phyloP scores from a whole-genome alignment of 768 basidiomycete genomes.

The Boletus coccyginus region DNA sequence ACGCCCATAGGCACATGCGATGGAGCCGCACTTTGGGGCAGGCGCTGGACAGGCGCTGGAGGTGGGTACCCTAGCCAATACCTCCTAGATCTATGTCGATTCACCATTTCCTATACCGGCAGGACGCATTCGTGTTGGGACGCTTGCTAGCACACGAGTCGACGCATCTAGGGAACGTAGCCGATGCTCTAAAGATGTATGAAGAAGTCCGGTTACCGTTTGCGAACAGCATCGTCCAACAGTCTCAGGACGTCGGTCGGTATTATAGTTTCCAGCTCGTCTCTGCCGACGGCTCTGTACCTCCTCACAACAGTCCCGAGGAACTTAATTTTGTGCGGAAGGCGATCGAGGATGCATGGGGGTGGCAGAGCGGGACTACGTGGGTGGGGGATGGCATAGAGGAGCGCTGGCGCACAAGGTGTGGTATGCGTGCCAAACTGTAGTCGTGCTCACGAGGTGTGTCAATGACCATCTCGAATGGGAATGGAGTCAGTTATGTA shows the following conservation, averaged over 20 bases:
- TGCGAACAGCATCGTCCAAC: slow-evolving; percentile 20
- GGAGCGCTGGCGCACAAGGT: slow-evolving; percentile 4
- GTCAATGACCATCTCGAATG: too few species aligned
- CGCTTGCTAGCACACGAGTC: slow-evolving; percentile 24
- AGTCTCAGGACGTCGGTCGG: slow-evolving; percentile 19
- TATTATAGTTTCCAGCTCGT: slow-evolving; percentile 20
- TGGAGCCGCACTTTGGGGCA: slow-evolving; percentile 45
- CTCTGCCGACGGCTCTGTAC: background rate
- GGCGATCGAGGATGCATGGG: slow-evolving; percentile 19
- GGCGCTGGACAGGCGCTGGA: slow-evolving; percentile 54
- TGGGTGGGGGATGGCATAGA: slow-evolving; percentile 13
- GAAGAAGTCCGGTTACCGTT: slow-evolving; percentile 33
- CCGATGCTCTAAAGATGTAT: slow-evolving; percentile 30
- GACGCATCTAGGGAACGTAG: slow-evolving; percentile 23
- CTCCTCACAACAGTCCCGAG: background rate
- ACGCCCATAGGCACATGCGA: slow-evolving; percentile 41
- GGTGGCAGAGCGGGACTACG: slow-evolving; percentile 11
- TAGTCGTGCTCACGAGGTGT: background rate
- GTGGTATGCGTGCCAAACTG: background rate
- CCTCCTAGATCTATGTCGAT: background rate
- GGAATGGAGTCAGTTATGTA: too few species aligned
- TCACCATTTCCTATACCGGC: background rate
- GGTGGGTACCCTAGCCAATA: slow-evolving; percentile 22
- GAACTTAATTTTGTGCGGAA: slow-evolving; percentile 7
- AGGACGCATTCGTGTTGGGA: slow-evolving; percentile 34